A percentile compares a stretch with the other conserved stretches of the same genome.
Conservation (phyloP, 768 basidiomycete genomes). For the Filobasidium floriforme region DNA sequence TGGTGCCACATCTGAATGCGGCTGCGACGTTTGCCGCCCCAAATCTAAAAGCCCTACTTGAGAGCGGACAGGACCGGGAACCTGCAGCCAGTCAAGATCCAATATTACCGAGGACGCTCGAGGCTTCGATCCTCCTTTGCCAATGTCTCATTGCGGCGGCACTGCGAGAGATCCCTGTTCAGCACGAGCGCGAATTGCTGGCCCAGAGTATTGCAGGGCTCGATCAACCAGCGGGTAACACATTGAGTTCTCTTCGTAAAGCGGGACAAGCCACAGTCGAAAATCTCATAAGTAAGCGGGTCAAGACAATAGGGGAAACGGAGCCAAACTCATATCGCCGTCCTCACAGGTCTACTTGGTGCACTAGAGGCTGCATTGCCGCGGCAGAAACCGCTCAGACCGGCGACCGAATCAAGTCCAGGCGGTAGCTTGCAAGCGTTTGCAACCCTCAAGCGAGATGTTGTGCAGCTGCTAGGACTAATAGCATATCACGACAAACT, state of each 20-base stretch:
- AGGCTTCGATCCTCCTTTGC: slow-evolving; percentile 67
- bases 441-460: slow-evolving; percentile 74
- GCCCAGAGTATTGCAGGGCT: neutral
- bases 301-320: neutral
- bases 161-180: slow-evolving; percentile 50
- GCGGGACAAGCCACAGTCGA: slow-evolving; percentile 49
- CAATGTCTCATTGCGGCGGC: slow-evolving; percentile 66
- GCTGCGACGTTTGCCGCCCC: too few relatives aligned
- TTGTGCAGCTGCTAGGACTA: slow-evolving; percentile 79
- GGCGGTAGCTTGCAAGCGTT: slow-evolving; percentile 52
- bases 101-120: slow-evolving; percentile 66
- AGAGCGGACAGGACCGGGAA: too few relatives aligned
- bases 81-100: slow-evolving; percentile 48
- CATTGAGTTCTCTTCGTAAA: slow-evolving; percentile 26
- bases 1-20: too few relatives aligned
- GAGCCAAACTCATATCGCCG: neutral
- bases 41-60: too few relatives aligned
- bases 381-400: slow-evolving; percentile 59
- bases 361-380: slow-evolving; percentile 76
- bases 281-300: slow-evolving; percentile 54
- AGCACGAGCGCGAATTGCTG: slow-evolving; percentile 27
- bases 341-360: slow-evolving; percentile 58
- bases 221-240: too few relatives aligned
- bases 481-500: slow-evolving; percentile 58
- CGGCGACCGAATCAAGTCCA: slow-evolving; percentile 26